Conservation (phyloP, 805 yeast species). For the Hemisphaericaspora nanyangensis region DNA sequence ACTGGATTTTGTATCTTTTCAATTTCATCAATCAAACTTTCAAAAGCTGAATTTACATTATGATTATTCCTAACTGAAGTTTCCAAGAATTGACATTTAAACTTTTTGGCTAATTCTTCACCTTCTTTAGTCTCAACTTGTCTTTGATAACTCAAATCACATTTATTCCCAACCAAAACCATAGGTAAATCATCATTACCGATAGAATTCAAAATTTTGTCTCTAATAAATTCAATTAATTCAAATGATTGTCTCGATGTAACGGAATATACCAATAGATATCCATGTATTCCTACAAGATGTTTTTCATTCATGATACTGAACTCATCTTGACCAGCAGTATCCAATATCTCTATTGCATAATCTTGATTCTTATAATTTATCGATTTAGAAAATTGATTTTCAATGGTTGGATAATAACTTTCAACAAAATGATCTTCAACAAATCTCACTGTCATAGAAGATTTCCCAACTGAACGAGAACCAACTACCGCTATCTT, state of each 20-base stretch:
- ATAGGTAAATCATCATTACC: conserved; percentile 48
- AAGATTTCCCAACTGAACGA: conserved; percentile 83
- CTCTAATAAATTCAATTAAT: conserved; percentile 70
- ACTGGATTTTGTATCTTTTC: conserved; percentile 59
- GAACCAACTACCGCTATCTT: conserved; percentile 86
- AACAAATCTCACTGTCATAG: conserved; percentile 78
- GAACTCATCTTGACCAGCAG: conserved; percentile 93
- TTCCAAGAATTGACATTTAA: conserved; percentile 45
- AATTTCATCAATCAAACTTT: conserved; percentile 52
- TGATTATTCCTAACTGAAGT: conserved; percentile 47
- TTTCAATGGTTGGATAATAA: conserved; percentile 89
- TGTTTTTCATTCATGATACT: conserved; percentile 76
- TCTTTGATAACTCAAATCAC: conserved; percentile 58
- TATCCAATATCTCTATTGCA: conserved; percentile 80
- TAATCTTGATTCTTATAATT: conserved; percentile 70
- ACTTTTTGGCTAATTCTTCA: conserved; percentile 37
- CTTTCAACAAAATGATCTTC: conserved; percentile 86
- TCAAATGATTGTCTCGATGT: conserved; percentile 76
- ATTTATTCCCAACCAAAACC: conserved; percentile 66
- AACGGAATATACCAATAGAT: conserved; percentile 76
- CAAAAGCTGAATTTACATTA: conserved; percentile 52
- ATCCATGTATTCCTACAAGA: conserved; percentile 79
- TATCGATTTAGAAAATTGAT: conserved; percentile 71
- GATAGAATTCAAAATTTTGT: conserved; percentile 71
- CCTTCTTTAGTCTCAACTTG: conserved; percentile 61